phyloP scores from a whole-genome alignment of 2,329 filamentous ascomycete species.

The Neurospora crassa region DNA sequence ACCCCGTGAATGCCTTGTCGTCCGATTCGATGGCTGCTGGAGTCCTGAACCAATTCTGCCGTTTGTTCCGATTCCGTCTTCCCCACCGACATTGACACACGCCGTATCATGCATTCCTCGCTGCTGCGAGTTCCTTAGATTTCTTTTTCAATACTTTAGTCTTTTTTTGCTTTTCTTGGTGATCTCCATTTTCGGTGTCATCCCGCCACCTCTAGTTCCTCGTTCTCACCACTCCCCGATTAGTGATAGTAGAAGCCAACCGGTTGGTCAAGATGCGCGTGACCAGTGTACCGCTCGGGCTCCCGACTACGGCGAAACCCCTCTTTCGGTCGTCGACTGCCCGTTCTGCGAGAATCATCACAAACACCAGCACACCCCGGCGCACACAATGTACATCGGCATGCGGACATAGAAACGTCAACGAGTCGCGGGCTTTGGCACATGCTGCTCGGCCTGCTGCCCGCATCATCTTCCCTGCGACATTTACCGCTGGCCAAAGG shows the following conservation, averaged over 20 bases:
- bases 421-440: neutral
- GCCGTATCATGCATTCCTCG: neutral
- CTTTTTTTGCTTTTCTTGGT: neutral
- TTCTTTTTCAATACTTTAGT: neutral
- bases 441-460: neutral
- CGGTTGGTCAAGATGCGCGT: slow-evolving; percentile 3
- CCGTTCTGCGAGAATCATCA: slow-evolving; percentile 2
- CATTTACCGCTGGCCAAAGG: slow-evolving; percentile 9
- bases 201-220: slow-evolving; percentile 1
- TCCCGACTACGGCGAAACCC: neutral
- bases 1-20: neutral
- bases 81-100: neutral
- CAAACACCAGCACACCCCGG: slow-evolving; percentile 6
- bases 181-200: neutral
- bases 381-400: slow-evolving; percentile 12
- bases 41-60: neutral
- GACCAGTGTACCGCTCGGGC: neutral
- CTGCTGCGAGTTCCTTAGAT: neutral
- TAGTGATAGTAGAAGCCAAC: neutral
- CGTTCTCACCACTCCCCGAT: neutral
- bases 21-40: neutral
- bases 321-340: slow-evolving; percentile 1
- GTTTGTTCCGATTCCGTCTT: neutral
- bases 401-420: slow-evolving; percentile 3
- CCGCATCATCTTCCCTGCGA: slow-evolving; percentile 11